phyloP scores from a whole-genome alignment of 805 yeast species.

The Candida caryicola region DNA sequence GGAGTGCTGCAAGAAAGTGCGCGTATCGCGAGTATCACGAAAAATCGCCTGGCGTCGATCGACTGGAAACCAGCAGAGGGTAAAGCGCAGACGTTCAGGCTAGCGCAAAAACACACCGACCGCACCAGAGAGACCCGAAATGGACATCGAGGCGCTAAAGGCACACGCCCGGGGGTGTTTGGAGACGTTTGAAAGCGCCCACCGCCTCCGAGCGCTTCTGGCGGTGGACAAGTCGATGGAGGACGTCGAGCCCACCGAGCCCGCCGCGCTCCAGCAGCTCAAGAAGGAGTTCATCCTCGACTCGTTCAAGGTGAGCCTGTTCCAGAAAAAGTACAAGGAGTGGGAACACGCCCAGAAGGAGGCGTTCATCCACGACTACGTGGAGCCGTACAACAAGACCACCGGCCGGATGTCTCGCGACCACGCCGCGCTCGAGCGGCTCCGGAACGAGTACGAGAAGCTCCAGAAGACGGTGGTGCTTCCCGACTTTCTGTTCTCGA shows the following conservation, averaged over 20 bases:
- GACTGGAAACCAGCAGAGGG: too few relatives aligned
- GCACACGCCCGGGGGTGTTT: not conserved
- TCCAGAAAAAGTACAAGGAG: constrained; percentile 28
- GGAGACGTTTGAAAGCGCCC: constrained; percentile 2
- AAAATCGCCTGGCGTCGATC: too few relatives aligned
- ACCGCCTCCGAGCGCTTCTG: not conserved
- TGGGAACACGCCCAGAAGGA: constrained; percentile 22
- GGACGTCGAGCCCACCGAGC: not conserved
- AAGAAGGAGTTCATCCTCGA: constrained; percentile 27
- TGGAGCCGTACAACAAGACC: constrained; percentile 28
- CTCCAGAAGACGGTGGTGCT: constrained; percentile 13
- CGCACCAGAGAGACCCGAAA: not conserved
- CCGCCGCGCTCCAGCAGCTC: not conserved
- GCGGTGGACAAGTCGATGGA: not conserved
- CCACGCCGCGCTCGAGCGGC: constrained; percentile 21
- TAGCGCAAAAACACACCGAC: not conserved
- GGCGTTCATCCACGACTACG: constrained; percentile 21
- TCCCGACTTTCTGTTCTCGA: constrained; percentile 19
- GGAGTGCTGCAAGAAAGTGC: constrained; percentile 1
- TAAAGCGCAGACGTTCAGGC: too few relatives aligned
- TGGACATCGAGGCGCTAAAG: constrained; percentile 1
- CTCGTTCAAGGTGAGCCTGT: constrained; percentile 31
- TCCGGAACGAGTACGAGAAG: constrained; percentile 23
- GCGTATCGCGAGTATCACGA: too few relatives aligned
- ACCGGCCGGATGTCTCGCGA: constrained; percentile 28